Conservation (phyloP, 345 rosid species). For the Sonneratia caseolaris region DNA sequence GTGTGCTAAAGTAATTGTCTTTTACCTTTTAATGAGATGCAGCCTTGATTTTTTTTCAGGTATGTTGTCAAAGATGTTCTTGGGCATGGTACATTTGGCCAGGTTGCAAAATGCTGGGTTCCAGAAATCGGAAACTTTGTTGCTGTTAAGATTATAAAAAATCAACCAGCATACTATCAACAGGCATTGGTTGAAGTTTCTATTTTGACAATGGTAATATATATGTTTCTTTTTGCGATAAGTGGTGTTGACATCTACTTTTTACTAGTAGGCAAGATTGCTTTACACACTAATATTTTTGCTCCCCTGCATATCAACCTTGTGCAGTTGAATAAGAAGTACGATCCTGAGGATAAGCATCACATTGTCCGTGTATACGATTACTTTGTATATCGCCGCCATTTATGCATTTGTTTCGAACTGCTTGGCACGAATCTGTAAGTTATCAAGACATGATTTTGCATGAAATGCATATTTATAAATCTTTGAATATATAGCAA, state of each 20-base stretch:
- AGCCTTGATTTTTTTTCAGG: conserved; percentile 33
- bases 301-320: conserved; percentile 11
- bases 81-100: conserved; percentile 99
- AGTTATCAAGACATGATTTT: conserved; percentile 20
- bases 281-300: background rate
- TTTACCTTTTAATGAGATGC: conserved; percentile 1
- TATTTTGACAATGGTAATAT: conserved; percentile 74
- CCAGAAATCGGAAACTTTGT: conserved; percentile 57
- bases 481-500: background rate
- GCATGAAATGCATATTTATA: background rate
- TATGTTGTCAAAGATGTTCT: conserved; percentile 95
- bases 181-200: conserved; percentile 98
- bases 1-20: background rate
- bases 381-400: conserved; percentile 73
- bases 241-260: background rate
- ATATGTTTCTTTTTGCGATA: conserved; percentile 8
- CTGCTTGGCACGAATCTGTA: conserved; percentile 94
- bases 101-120: conserved; percentile 98
- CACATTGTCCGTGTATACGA: conserved; percentile 98
- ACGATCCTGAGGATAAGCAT: conserved; percentile 96
- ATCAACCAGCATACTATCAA: conserved; percentile 96
- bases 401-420: conserved; percentile 94
- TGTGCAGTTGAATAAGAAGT: conserved; percentile 87
- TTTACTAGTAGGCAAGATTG: background rate
- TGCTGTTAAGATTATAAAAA: conserved; percentile 95